Percentiles rank a stretch among this genome's conserved stretches.
These are phyloP conservation scores for Penicillium verhagenii DNA, from an alignment of 495 filamentous ascomycete genomes.

Conservation along the genomic window DNA sequence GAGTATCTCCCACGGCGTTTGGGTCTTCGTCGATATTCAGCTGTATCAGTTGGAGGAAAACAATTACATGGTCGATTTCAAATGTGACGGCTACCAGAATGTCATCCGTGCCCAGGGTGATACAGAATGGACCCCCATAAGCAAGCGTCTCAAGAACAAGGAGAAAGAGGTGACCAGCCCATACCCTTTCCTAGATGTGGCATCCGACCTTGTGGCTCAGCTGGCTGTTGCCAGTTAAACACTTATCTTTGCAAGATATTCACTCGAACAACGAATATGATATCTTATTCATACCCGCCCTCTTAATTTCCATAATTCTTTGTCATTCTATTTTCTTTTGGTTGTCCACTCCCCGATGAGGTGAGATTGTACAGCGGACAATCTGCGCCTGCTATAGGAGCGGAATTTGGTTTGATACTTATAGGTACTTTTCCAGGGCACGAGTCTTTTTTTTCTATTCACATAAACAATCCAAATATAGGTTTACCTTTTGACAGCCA, in stretches of 20 bases:
- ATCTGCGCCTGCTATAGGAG: slow-evolving; percentile 6
- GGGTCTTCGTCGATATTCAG: slow-evolving; percentile 92
- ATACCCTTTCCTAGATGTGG: slow-evolving; percentile 56
- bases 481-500: no score
- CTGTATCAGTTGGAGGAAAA: slow-evolving; percentile 92
- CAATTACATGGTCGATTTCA: slow-evolving; percentile 97
- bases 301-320: slow-evolving; percentile 6
- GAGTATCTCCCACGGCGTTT: slow-evolving; percentile 44
- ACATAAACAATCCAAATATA: background rate
- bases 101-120: slow-evolving; percentile 52
- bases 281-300: slow-evolving; percentile 1
- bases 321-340: slow-evolving; percentile 1
- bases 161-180: slow-evolving; percentile 57
- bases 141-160: slow-evolving; percentile 48
- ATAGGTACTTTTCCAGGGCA: background rate
- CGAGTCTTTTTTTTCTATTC: background rate
- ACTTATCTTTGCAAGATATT: background rate
- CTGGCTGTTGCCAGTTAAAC: slow-evolving; percentile 46
- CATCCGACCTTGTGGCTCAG: slow-evolving; percentile 54
- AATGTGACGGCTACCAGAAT: slow-evolving; percentile 96
- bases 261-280: slow-evolving; percentile 15
- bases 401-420: background rate
- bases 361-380: slow-evolving; percentile 8
- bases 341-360: background rate
- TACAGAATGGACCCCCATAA: slow-evolving; percentile 47